Evolutionary conservation across 2,329 filamentous ascomycete species (phyloP).

Genomic region (Clonostachys rhizophaga): DNA sequence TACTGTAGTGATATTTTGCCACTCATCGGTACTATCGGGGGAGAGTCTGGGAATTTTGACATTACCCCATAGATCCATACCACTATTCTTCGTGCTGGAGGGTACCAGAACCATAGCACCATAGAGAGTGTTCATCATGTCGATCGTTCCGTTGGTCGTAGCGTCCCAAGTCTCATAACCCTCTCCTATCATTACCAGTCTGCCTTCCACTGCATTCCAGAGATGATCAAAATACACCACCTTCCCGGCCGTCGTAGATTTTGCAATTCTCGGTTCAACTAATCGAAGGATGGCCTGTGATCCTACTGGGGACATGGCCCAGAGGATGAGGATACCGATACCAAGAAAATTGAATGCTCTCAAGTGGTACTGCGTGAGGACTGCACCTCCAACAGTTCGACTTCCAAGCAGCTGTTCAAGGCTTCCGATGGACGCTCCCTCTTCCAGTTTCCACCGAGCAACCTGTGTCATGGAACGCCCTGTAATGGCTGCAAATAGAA

Average conservation of each 20-base stretch:
- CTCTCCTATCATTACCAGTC: too few species aligned
- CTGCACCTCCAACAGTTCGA: slow-evolving; percentile 4
- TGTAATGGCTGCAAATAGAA: slow-evolving; percentile 5
- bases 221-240: not conserved
- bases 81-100: not conserved
- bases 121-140: not conserved
- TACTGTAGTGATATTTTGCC: not conserved
- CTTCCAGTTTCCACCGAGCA: slow-evolving; percentile 5
- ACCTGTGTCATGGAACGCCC: slow-evolving; percentile 5
- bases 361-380: slow-evolving; percentile 2
- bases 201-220: too few species aligned
- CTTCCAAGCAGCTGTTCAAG: slow-evolving; percentile 8
- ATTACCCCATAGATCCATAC: not conserved
- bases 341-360: not conserved
- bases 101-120: not conserved
- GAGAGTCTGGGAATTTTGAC: not conserved
- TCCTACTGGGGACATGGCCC: not conserved
- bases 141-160: too few species aligned
- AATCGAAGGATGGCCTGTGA: not conserved
- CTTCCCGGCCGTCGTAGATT: not conserved
- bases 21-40: not conserved
- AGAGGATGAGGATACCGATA: not conserved
- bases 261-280: not conserved
- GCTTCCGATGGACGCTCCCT: not conserved
- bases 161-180: too few species aligned